phyloP scores from a whole-genome alignment of 345 rosid species.

The Noccaea caerulescens region DNA sequence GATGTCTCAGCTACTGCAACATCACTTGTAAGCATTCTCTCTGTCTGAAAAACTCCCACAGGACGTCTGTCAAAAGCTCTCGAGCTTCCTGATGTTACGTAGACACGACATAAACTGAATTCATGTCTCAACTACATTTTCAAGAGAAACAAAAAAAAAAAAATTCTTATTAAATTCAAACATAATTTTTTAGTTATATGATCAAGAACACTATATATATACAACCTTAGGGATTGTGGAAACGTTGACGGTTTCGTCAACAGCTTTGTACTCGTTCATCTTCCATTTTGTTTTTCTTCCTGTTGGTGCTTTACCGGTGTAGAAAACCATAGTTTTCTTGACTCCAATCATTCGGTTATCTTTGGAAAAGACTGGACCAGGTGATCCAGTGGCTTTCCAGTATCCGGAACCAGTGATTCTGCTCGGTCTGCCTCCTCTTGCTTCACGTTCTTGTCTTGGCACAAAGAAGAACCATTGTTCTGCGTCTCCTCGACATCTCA shows the following conservation, averaged over 20 bases:
- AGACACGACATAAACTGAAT: conserved; percentile 85
- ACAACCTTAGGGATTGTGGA: conserved; percentile 52
- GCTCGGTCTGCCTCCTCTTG: conserved; percentile 79
- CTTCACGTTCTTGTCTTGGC: conserved; percentile 85
- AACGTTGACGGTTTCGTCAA: conserved; percentile 49
- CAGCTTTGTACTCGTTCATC: conserved; percentile 91
- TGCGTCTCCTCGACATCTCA: conserved; percentile 58
- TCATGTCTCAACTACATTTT: conserved; percentile 74
- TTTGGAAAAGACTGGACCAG: conserved; percentile 73
- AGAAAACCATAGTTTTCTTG: conserved; percentile 95
- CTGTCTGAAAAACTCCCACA: conserved; percentile 44
- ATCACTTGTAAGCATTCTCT: conserved; percentile 35
- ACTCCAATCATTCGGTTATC: conserved; percentile 71
- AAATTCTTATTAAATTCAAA: not conserved
- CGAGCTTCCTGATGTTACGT: conserved; percentile 69
- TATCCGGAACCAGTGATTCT: conserved; percentile 84
- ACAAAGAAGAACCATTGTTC: conserved; percentile 98
- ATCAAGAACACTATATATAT: not conserved
- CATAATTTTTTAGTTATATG: not conserved
- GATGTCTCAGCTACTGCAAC: conserved; percentile 43
- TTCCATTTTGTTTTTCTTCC: conserved; percentile 94
- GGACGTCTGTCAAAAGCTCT: conserved; percentile 97
- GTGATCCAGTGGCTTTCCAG: conserved; percentile 98
- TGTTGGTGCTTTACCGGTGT: conserved; percentile 77
- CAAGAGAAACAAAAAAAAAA: conserved; percentile 3